Evolutionary conservation across 2,329 filamentous ascomycete genomes (phyloP).

Genomic region (Trematosphaeria pertusa): DNA sequence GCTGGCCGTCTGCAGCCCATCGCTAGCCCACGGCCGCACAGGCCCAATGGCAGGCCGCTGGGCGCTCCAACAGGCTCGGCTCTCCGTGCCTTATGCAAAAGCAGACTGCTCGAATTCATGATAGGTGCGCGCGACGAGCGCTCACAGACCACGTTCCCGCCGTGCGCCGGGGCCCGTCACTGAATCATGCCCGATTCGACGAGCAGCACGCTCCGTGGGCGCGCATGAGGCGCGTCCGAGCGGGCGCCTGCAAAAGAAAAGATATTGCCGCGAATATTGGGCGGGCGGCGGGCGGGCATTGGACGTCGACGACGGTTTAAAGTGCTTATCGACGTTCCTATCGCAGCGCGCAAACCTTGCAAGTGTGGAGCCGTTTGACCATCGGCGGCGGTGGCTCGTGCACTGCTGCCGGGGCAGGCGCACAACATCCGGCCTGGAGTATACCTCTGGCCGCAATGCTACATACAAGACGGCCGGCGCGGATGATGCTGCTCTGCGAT

Average conservation of each 20-base stretch:
- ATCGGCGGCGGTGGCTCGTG: constrained; percentile 12
- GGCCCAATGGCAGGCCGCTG: constrained; percentile 32
- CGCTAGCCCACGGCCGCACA: constrained; percentile 23
- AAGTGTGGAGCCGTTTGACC: constrained; percentile 24
- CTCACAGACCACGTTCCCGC: constrained; percentile 25
- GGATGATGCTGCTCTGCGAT: too few relatives aligned
- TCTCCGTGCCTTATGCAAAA: constrained; percentile 28
- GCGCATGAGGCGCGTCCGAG: neutral
- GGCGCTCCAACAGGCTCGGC: constrained; percentile 26
- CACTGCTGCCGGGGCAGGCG: neutral
- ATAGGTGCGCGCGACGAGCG: constrained; percentile 33
- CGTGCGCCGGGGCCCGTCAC: constrained; percentile 23
- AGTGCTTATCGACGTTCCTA: constrained; percentile 39
- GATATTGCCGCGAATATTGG: neutral
- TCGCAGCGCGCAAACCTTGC: too few relatives aligned
- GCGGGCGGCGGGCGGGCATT: constrained; percentile 21
- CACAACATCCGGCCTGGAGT: too few relatives aligned
- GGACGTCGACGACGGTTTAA: constrained; percentile 24
- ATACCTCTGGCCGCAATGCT: too few relatives aligned
- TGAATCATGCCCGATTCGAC: constrained; percentile 24
- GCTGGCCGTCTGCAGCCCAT: constrained; percentile 40
- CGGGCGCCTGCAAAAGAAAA: constrained; percentile 3
- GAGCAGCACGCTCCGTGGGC: constrained; percentile 24
- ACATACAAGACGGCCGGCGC: too few relatives aligned
- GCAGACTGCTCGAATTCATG: constrained; percentile 29